phyloP scores from a whole-genome alignment of 768 basidiomycete genomes.

The Coprinopsis strossmayeri region DNA sequence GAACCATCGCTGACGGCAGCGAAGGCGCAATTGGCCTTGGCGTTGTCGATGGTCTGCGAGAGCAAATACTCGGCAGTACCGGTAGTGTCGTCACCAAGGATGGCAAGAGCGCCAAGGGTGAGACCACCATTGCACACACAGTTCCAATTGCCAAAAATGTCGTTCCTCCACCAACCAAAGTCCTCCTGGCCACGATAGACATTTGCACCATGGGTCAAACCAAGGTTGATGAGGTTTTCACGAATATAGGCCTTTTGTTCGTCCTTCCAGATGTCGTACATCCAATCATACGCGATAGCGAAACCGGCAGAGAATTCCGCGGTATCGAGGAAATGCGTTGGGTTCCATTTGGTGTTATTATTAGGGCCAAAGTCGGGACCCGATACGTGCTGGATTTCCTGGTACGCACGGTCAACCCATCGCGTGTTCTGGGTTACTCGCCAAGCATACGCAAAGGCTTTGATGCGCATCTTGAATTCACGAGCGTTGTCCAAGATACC shows the following conservation, averaged over 20 bases:
- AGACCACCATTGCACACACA: slow-evolving; percentile 93
- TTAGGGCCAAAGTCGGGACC: slow-evolving; percentile 74
- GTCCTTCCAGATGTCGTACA: slow-evolving; percentile 77
- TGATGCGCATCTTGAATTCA: slow-evolving; percentile 84
- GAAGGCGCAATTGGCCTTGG: slow-evolving; percentile 66
- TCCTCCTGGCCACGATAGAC: slow-evolving; percentile 37
- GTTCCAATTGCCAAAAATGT: slow-evolving; percentile 92
- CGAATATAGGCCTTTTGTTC: slow-evolving; percentile 67
- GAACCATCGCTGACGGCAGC: slow-evolving; percentile 69
- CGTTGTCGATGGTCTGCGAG: slow-evolving; percentile 62
- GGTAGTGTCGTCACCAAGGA: slow-evolving; percentile 76
- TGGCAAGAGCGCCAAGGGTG: slow-evolving; percentile 84
- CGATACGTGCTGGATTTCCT: slow-evolving; percentile 69
- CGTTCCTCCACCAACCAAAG: slow-evolving; percentile 76
- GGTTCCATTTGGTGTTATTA: slow-evolving; percentile 71
- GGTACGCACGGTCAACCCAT: slow-evolving; percentile 84
- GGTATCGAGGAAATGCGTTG: slow-evolving; percentile 83
- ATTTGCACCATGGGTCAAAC: slow-evolving; percentile 58
- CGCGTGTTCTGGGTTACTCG: slow-evolving; percentile 87
- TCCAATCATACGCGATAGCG: slow-evolving; percentile 94
- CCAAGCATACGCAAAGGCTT: slow-evolving; percentile 88
- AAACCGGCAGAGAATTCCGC: slow-evolving; percentile 89
- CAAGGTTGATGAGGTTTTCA: slow-evolving; percentile 69
- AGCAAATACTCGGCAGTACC: slow-evolving; percentile 66
- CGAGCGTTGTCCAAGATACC: slow-evolving; percentile 92